These are phyloP conservation scores for Aspergillus amoenus DNA, from an alignment of 2,329 filamentous ascomycete genomes.

Conservation along the genomic window DNA sequence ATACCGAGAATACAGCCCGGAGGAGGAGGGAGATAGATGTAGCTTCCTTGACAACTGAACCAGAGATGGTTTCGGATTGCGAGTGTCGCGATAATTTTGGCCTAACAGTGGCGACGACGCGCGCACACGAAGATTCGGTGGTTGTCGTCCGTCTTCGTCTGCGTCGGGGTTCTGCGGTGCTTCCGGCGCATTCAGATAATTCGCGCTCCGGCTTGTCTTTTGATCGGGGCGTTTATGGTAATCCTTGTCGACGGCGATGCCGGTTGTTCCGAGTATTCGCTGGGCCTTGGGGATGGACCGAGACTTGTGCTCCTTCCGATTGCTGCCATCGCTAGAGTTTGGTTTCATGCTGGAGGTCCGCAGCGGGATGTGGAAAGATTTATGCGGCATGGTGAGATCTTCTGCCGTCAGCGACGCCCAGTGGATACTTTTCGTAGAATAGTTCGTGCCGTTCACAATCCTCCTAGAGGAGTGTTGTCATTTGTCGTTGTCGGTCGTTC, in stretches of 20 bases:
- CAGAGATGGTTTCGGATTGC: conserved; percentile 26
- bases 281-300: conserved; percentile 32
- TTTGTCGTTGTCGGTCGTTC: neutral
- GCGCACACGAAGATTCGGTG: conserved; percentile 38
- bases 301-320: conserved; percentile 17
- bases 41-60: conserved; percentile 38
- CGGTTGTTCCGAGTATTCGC: conserved; percentile 31
- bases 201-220: conserved; percentile 32
- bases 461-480: neutral
- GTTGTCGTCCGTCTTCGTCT: conserved; percentile 19
- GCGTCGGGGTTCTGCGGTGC: conserved; percentile 28
- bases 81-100: conserved; percentile 34
- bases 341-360: conserved; percentile 20
- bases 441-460: neutral
- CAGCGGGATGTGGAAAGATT: conserved; percentile 16
- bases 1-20: conserved; percentile 49
- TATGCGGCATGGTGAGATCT: conserved; percentile 13
- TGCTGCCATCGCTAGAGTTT: conserved; percentile 8
- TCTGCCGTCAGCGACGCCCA: neutral
- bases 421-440: neutral
- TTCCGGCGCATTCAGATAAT: conserved; percentile 43
- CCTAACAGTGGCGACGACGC: conserved; percentile 49
- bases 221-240: conserved; percentile 23
- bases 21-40: conserved; percentile 44
- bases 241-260: conserved; percentile 25